Conservation (phyloP, 306 rosid species). For the Nissolia schottii region DNA sequence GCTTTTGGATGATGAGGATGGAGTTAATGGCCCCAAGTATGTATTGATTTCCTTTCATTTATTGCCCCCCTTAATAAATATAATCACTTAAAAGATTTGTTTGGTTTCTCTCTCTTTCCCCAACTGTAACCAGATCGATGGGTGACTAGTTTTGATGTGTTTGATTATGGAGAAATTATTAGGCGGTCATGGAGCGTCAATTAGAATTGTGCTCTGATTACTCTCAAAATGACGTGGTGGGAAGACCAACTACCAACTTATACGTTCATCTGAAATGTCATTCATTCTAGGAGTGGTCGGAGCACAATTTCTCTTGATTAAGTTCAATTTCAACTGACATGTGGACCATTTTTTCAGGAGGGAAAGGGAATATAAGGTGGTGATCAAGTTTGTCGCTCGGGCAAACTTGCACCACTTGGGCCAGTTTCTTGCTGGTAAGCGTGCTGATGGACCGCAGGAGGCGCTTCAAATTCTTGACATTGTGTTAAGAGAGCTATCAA, state of each 20-base stretch:
- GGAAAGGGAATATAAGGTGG: slow-evolving; percentile 74
- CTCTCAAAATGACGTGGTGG: too few relatives aligned
- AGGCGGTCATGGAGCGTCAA: too few relatives aligned
- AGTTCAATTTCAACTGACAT: slow-evolving; percentile 11
- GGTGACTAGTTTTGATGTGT: background rate
- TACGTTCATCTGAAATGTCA: too few relatives aligned
- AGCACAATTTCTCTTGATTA: too few relatives aligned
- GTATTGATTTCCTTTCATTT: slow-evolving; percentile 26
- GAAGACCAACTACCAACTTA: too few relatives aligned
- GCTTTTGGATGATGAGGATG: slow-evolving; percentile 71
- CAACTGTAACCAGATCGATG: background rate
- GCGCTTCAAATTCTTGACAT: slow-evolving; percentile 91
- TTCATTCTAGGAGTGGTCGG: too few relatives aligned
- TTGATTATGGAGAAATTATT: too few relatives aligned
- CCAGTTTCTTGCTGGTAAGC: slow-evolving; percentile 86
- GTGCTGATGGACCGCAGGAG: slow-evolving; percentile 89
- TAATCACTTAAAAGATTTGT: background rate
- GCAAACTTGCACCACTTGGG: slow-evolving; percentile 95
- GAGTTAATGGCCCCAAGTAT: slow-evolving; percentile 74
- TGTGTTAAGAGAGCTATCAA: slow-evolving; percentile 79
- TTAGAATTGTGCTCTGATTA: too few relatives aligned
- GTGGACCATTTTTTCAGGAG: slow-evolving; percentile 45
- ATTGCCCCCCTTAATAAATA: too few relatives aligned
- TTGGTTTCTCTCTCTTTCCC: background rate
- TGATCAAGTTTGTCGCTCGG: slow-evolving; percentile 81